A percentile compares a stretch with the other conserved stretches of the same genome.
Evolutionary conservation across 2,329 filamentous ascomycete genomes (phyloP).

Genomic region (Penicillium sp.): DNA sequence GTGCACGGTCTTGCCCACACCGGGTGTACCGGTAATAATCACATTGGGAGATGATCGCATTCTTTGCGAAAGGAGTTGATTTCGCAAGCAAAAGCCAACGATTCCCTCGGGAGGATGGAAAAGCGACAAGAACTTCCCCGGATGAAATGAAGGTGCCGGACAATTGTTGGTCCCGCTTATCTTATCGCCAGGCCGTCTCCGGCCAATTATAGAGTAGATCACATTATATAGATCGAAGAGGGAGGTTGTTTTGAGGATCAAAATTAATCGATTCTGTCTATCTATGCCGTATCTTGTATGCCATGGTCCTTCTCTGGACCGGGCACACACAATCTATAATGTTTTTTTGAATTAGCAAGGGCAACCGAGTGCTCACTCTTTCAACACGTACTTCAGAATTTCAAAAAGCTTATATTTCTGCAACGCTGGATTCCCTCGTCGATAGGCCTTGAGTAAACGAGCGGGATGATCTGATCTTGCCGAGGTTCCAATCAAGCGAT

Average conservation of each 20-base stretch:
- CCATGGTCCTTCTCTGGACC: too few relatives aligned
- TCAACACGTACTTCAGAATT: conserved; percentile 55
- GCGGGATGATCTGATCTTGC: conserved; percentile 44
- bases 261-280: too few relatives aligned
- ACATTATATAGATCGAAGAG: too few relatives aligned
- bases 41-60: conserved; percentile 65
- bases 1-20: conserved; percentile 92
- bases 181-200: too few relatives aligned
- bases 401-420: conserved; percentile 72
- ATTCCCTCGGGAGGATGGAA: background rate
- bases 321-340: too few relatives aligned
- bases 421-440: conserved; percentile 63
- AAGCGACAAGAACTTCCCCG: conserved; percentile 7
- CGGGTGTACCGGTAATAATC: conserved; percentile 90
- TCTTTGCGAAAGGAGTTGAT: conserved; percentile 8
- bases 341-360: too few relatives aligned
- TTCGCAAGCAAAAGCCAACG: background rate
- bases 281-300: too few relatives aligned
- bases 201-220: background rate
- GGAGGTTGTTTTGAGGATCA: too few relatives aligned
- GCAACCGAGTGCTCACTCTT: too few relatives aligned
- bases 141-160: conserved; percentile 18
- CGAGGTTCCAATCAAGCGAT: conserved; percentile 49
- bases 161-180: conserved; percentile 18
- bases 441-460: conserved; percentile 63